phyloP scores from a whole-genome alignment of 176 grass and related monocot species.

The Elaeis guineensis region DNA sequence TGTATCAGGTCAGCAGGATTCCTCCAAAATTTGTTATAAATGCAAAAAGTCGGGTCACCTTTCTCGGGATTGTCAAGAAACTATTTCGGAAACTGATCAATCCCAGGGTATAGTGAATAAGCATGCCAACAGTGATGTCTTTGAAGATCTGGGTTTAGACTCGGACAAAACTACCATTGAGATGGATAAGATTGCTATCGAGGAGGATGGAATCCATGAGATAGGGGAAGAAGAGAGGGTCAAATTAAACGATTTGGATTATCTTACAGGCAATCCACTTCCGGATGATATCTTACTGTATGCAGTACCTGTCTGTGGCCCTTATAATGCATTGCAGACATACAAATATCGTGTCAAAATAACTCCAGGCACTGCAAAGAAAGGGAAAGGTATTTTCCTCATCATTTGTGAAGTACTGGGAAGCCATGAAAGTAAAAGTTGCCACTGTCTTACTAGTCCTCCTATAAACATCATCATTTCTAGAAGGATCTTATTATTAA shows the following conservation, averaged over 20 bases:
- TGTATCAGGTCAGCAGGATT: constrained; percentile 52
- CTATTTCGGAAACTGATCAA: constrained; percentile 27
- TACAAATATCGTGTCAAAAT: constrained; percentile 98
- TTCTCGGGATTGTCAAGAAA: constrained; percentile 82
- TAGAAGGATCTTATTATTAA: too few relatives aligned
- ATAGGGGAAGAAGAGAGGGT: constrained; percentile 72
- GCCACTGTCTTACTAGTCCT: too few relatives aligned
- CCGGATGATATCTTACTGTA: constrained; percentile 84
- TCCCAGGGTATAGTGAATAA: constrained; percentile 21
- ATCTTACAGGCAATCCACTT: constrained; percentile 81
- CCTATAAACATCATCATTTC: too few relatives aligned
- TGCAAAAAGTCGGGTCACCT: constrained; percentile 94
- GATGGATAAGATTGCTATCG: constrained; percentile 33
- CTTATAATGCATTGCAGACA: constrained; percentile 81
- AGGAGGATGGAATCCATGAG: constrained; percentile 54
- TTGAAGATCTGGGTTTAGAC: constrained; percentile 5
- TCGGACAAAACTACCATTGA: constrained; percentile 4
- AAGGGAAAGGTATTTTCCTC: constrained; percentile 73
- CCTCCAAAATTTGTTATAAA: constrained; percentile 82
- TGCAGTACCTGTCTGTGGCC: constrained; percentile 77
- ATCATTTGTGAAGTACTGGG: background rate
- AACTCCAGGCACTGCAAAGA: constrained; percentile 85
- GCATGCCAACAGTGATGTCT: constrained; percentile 23
- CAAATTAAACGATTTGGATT: constrained; percentile 87
- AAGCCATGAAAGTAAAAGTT: too few relatives aligned